Base-by-base conservation (phyloP, 1,139 yeast species). In the Suhomyces yuchorum region DNA sequence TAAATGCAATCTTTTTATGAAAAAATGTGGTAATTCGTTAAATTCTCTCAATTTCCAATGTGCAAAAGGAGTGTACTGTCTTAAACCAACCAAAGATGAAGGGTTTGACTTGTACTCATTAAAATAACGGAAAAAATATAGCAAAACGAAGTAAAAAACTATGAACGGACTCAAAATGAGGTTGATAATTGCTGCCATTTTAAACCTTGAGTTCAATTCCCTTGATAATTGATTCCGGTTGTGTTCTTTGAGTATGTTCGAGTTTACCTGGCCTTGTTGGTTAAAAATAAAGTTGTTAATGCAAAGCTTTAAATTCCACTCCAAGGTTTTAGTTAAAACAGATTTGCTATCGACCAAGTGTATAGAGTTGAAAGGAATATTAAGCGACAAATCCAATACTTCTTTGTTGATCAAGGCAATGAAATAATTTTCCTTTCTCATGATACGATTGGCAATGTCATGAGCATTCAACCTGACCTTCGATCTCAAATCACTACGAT, bases 31-130 rank as follows among this genome's bases (percentile, higher is more conserved):
- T 17, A 93, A 74, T 64, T 93, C 99, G 63, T 93, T 93, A 63
- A 87, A 90, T 62, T 93, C 99, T 48, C 99, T 75, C 61, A 95
- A 80, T 63, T 86, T 89, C 98, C 99, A 93, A 61, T 89, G 93
- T 0, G 98, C 97, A 65, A 82, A 80, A 0, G 97, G 97, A 0
- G 98, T 90, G 61, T 90, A 93, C 59, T 90, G 96, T 43, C 99
- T 75, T 41, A 74, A 62, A 1, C 92, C 85, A 8, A 96, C 85
- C 47, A 93, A 75, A 11, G 92, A 76, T 2, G 93, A 83, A 0
- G 99, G 99, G 51, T 93, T 88, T 36, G 88, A 82, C 63, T 89
- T 87, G 63, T 89, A 91, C 67, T 93, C 98, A 61, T 92, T 91
- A 67, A 95, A 93, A 65, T 93, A 91, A 46, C 91, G 79, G 76